phyloP scores from a whole-genome alignment of 2,329 filamentous ascomycete genomes.

The Zasmidium cellare region DNA sequence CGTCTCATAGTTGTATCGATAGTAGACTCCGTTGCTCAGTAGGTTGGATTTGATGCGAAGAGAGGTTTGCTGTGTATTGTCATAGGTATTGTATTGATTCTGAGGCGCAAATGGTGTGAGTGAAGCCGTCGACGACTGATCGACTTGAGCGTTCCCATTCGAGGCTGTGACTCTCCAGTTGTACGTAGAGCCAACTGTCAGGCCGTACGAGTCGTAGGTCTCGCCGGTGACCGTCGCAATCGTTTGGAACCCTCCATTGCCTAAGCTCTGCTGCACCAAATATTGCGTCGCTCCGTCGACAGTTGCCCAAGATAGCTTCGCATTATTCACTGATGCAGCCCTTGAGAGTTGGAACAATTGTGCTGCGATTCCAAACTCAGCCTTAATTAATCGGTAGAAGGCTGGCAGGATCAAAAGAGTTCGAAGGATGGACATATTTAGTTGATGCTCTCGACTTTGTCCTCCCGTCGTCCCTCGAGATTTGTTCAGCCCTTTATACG shows the following conservation, averaged over 20 bases:
- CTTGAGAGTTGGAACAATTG: conserved; percentile 21
- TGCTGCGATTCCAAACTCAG: conserved; percentile 19
- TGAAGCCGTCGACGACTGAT: conserved; percentile 8
- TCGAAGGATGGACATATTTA: background rate
- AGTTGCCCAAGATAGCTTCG: conserved; percentile 18
- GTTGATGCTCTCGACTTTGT: background rate
- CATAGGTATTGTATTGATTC: conserved; percentile 18
- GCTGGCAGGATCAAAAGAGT: conserved; percentile 4
- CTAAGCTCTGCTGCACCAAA: conserved; percentile 11
- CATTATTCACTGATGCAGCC: conserved; percentile 16
- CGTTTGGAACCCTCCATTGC: conserved; percentile 10
- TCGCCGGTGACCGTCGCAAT: conserved; percentile 13
- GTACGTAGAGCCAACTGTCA: conserved; percentile 6
- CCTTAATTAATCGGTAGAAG: conserved; percentile 1
- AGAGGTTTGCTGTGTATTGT: conserved; percentile 15
- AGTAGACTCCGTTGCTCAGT: conserved; percentile 19
- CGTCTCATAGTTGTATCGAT: conserved; percentile 23
- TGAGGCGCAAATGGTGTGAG: conserved; percentile 10
- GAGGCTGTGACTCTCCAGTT: conserved; percentile 16
- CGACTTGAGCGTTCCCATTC: conserved; percentile 12
- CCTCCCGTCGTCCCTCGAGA: background rate
- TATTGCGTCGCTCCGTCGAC: conserved; percentile 15
- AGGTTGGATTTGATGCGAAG: conserved; percentile 16
- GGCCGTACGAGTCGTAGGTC: conserved; percentile 16
- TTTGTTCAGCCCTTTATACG: background rate